Evolutionary conservation across 2,329 filamentous ascomycete species (phyloP).

Genomic region (Sporothrix euskadiensis): DNA sequence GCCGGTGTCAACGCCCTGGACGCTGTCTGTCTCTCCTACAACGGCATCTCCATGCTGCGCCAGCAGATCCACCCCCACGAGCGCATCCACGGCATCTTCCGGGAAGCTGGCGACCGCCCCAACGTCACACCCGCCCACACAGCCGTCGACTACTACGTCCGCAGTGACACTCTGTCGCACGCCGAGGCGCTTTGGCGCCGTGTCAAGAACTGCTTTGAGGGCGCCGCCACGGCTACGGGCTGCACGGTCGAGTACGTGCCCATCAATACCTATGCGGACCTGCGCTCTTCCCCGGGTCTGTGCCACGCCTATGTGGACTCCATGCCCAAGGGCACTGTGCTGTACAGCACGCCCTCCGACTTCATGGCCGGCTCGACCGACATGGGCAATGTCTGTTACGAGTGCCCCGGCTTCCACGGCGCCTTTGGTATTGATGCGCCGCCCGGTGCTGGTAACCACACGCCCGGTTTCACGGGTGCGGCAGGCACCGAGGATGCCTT

Average conservation of each 20-base stretch:
- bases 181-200: conserved; percentile 39
- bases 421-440: conserved; percentile 45
- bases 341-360: conserved; percentile 36
- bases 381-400: conserved; percentile 49
- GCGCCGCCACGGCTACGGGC: conserved; percentile 41
- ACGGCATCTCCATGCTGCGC: conserved; percentile 46
- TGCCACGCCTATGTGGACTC: conserved; percentile 38
- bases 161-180: conserved; percentile 44
- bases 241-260: conserved; percentile 38
- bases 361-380: conserved; percentile 41
- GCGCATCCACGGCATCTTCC: conserved; percentile 53
- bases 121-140: conserved; percentile 44
- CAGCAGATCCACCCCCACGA: conserved; percentile 51
- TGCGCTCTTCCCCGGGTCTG: conserved; percentile 38
- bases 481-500: conserved; percentile 44
- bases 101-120: conserved; percentile 42
- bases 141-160: conserved; percentile 48
- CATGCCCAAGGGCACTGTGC: conserved; percentile 38
- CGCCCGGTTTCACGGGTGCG: conserved; percentile 44
- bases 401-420: conserved; percentile 47
- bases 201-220: conserved; percentile 41
- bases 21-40: conserved; percentile 44
- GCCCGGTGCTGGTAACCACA: conserved; percentile 45
- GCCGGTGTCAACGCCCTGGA: conserved; percentile 52
- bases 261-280: conserved; percentile 40